Conservation (phyloP, 164 flowering plant species). For the Vitis rupestris region DNA sequence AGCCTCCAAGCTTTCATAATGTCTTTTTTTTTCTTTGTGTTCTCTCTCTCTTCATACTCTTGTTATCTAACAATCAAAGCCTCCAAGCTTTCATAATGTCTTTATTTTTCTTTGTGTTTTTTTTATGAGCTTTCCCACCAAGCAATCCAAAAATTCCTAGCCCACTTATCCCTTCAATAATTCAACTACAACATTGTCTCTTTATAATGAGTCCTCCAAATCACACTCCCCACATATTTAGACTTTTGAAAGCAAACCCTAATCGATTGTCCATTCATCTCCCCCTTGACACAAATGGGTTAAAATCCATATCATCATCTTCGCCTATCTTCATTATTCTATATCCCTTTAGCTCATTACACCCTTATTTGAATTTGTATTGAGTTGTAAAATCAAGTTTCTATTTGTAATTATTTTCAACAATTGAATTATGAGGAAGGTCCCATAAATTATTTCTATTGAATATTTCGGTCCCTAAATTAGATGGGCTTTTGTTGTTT, state of each 20-base stretch:
- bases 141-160: not conserved
- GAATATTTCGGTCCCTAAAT: no score
- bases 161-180: conserved; percentile 2
- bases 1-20: conserved; percentile 2
- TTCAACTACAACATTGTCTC: not conserved
- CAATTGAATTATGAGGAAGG: no score
- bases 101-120: not conserved
- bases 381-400: no score
- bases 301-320: no score
- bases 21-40: not conserved
- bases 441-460: no score
- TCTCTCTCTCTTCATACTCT: not conserved
- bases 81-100: conserved; percentile 3
- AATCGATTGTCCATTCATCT: no score
- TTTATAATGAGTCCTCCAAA: not conserved
- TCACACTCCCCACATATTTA: not conserved
- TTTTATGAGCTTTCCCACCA: not conserved
- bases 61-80: not conserved
- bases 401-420: no score
- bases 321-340: no score
- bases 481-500: no score
- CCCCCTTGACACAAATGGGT: no score
- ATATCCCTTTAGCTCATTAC: no score
- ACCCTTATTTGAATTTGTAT: no score
- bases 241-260: not conserved